Evolutionary conservation across 2,329 filamentous ascomycete genomes (phyloP), one percentile per base, ranked within the genome.

Genomic region (Tricladium varicosporioides): DNA sequence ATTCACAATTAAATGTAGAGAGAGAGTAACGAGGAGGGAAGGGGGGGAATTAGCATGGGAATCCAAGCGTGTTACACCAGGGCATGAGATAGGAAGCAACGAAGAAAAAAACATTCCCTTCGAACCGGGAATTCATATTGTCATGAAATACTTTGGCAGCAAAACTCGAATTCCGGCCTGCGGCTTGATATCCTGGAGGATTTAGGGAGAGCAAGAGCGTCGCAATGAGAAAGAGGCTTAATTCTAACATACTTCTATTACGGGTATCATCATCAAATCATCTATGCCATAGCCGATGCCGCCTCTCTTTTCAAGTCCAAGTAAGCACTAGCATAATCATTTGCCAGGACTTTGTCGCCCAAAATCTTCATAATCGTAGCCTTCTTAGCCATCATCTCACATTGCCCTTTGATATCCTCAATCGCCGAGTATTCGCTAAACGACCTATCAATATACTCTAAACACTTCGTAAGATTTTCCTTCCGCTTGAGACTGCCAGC

Each of bases 341-440:
- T 81, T n/a, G 80, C 79, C 62, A 82, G 64, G 31, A 75, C 73
- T 40, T 74, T 69, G 65, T 86, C 82, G 2, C 80, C 84, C 19
- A 80, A 74, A 58, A 84, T 72, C 65, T 81, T 79, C 70, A 85
- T 82, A 49, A 88, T 76, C n/a, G 80, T 80, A 9, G 82, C 81
- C 70, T 87, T 88, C 73, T 88, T 88, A 47, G 82, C 80, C 69
- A 88, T 65, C 74, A 85, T 82, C 64, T 86, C 82, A 61, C 83
- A 81, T 67, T 86, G 82, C 1, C 82, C 83, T 22, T 76, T 72
- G 10, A 83, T 69, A 70, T 87, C 83, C 62, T 84, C 79, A 11
- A 85, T 73, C 53, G 76, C 76, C 54, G 80, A 79, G 65, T 79
- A 88, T 59, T 81, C 80, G 53, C 73, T 71, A 62, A 69, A 67